Evolutionary conservation across 2,329 filamentous ascomycete species (phyloP), one percentile per base, ranked within the genome.

Genomic region (Fusarium globosum): DNA sequence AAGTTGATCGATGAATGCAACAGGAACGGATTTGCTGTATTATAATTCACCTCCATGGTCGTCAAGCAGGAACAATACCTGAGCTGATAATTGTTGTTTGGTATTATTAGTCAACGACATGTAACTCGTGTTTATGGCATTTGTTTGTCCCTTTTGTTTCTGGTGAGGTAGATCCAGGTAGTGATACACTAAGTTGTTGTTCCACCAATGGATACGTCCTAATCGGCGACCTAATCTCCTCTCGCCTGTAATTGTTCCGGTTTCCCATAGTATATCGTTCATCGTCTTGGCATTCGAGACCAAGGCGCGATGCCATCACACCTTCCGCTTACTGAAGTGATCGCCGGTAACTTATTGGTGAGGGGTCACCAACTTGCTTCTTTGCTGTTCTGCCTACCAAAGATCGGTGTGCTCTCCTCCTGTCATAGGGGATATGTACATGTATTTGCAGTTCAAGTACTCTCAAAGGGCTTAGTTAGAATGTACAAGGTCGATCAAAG

Each of bases 1-100:
- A 30, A n/a, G 1, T 10, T 74, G 16, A 30, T 52, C 15, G 26
- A 68, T 4, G 68, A 69, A n/a, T 74, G 71, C 16, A 16, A 52
- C 1, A 26, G 53, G 18, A 71, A 62, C 10, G 62, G 71, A 18
- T 61, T 62, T 42, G n/a, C 18, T 18, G 21, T 68, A 14, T 68
- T 68, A 14, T 68, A 42, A 7, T 10, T 15, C 12, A 12, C 21
- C 10, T 20, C 11, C 7, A 35, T 7, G 4, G 20, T 4, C 33
- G 3, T 2, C 13, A 18, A 33, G 14, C 5, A 18, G 2, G 8
- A 13, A 9, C 1, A 7, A n/a, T 16, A 21, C n/a, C 5, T 16
- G 8, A 21, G n/a, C 18, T 20, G 6, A 21, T 6, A 52, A 15
- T 7, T 4, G 3, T 6, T 20, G 9, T 33, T 41, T n/a, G 16